These are phyloP conservation scores for Marchantia paleacea DNA, from an alignment of 225 moss, liverwort and hornwort species.

Conservation along the genomic window DNA sequence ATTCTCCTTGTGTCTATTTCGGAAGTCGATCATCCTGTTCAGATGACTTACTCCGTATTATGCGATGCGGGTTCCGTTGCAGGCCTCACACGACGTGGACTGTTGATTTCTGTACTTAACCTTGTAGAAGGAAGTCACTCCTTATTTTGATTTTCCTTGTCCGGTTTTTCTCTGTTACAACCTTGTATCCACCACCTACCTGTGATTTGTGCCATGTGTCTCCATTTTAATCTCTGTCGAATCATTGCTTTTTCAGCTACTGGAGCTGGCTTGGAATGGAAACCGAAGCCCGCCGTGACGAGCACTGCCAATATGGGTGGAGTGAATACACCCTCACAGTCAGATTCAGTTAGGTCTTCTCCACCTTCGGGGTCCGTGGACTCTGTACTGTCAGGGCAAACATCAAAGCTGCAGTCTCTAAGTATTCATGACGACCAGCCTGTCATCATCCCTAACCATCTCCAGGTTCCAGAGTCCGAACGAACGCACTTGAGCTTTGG, in stretches of 20 bases:
- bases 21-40: too few species aligned
- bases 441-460: constrained; percentile 86
- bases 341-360: constrained; percentile 38
- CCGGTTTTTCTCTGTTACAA: too few species aligned
- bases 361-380: constrained; percentile 54
- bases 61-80: too few species aligned
- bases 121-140: too few species aligned
- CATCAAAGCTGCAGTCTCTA: constrained; percentile 57
- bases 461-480: constrained; percentile 89
- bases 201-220: too few species aligned
- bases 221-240: too few species aligned
- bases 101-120: too few species aligned
- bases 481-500: constrained; percentile 86
- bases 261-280: constrained; percentile 70
- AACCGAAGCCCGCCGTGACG: constrained; percentile 50
- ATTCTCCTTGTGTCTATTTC: background rate
- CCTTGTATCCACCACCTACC: too few species aligned
- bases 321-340: constrained; percentile 23
- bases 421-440: constrained; percentile 71
- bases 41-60: background rate
- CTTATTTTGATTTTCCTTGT: too few species aligned
- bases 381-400: constrained; percentile 44
- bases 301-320: constrained; percentile 39
- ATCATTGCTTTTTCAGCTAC: constrained; percentile 18
- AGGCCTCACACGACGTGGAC: too few species aligned